phyloP scores from a whole-genome alignment of 2,329 filamentous ascomycete genomes.

The Zymoseptoria pseudotritici region DNA sequence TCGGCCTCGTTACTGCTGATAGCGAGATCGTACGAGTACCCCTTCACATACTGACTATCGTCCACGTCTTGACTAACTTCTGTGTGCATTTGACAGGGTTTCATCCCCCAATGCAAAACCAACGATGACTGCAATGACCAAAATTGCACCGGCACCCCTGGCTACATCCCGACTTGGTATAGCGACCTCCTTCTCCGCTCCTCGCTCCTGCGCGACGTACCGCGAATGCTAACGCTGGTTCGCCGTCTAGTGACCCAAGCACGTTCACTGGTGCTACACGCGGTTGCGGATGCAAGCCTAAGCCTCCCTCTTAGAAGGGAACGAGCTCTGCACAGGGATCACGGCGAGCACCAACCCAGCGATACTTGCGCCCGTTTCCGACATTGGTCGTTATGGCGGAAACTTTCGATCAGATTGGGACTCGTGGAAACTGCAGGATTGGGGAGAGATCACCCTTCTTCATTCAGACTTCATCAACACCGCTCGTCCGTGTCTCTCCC shows the following conservation, averaged over 20 bases:
- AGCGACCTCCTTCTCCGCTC: neutral
- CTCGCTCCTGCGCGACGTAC: neutral
- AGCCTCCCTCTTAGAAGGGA: neutral
- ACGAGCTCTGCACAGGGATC: neutral
- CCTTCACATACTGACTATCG: neutral
- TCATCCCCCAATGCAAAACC: too few species aligned
- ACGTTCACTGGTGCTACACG: neutral
- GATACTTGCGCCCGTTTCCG: neutral
- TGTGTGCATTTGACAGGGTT: neutral
- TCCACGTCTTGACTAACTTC: neutral
- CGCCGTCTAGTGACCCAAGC: neutral
- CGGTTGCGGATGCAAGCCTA: neutral
- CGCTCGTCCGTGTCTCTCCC: too few species aligned
- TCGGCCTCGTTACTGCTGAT: neutral
- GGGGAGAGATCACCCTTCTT: neutral
- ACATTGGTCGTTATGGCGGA: neutral
- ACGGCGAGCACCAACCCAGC: neutral
- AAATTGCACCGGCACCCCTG: neutral
- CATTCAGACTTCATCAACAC: too few species aligned
- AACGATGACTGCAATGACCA: too few species aligned
- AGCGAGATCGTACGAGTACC: neutral
- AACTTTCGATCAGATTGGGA: neutral
- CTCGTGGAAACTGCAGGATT: neutral
- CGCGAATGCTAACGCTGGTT: neutral
- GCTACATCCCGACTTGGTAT: neutral